Evolutionary conservation across 257 asterid genomes (phyloP).

Genomic region (Solanum paucissectum): DNA sequence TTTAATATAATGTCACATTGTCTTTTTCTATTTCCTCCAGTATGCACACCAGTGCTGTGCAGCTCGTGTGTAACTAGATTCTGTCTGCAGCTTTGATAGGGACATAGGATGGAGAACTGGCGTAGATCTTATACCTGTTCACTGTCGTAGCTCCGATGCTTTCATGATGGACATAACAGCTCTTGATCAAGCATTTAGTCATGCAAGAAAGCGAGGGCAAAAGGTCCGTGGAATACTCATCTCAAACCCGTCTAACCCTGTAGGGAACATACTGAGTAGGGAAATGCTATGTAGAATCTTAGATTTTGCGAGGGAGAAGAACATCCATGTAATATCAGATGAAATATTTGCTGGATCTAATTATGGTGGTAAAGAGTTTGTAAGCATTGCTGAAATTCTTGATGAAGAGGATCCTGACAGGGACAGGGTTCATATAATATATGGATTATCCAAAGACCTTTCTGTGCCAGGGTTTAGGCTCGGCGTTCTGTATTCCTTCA

Average conservation of each 20-base stretch:
- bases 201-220: constrained; percentile 89
- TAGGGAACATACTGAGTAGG: constrained; percentile 54
- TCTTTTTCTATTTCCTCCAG: neutral
- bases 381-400: constrained; percentile 87
- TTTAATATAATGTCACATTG: neutral
- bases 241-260: constrained; percentile 87
- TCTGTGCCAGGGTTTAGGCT: constrained; percentile 84
- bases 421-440: constrained; percentile 80
- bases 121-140: constrained; percentile 80
- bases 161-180: constrained; percentile 62
- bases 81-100: constrained; percentile 65
- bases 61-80: constrained; percentile 1
- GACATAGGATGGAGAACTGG: constrained; percentile 91
- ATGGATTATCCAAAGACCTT: constrained; percentile 82
- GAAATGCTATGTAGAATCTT: constrained; percentile 47
- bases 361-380: constrained; percentile 64
- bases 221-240: constrained; percentile 82
- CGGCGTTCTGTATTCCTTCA: constrained; percentile 79
- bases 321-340: constrained; percentile 84
- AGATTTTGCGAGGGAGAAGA: constrained; percentile 79
- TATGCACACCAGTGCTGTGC: neutral
- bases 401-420: constrained; percentile 57
- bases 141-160: constrained; percentile 81
- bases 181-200: constrained; percentile 81
- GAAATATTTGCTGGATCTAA: constrained; percentile 85